Base-by-base conservation (phyloP, 2,329 filamentous ascomycete genomes). In the Trichoderma sp. region DNA sequence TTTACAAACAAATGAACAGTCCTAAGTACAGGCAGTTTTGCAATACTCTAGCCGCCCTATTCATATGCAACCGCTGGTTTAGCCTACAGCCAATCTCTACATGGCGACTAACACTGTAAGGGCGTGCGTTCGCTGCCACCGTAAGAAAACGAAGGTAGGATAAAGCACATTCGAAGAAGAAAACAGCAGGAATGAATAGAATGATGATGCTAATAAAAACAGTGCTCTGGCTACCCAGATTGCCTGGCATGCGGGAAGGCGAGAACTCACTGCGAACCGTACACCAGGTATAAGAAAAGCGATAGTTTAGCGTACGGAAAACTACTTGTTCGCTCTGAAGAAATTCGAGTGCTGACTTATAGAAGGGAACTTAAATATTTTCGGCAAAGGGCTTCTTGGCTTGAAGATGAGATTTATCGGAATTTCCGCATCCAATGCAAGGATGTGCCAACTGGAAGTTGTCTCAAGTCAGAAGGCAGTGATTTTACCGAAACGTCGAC, bases 111-210 rank as follows among this genome's bases (percentile, higher is more conserved):
- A 24, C 43, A 59, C 18, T 6, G 39, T 18, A 18, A 43, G 37
- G 5, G 56, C 56, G 10, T 59, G 56, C 24, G 56, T 59, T 43
- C 56, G 56, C 34, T 59, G 56, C 10, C 56, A 59, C 56, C 21
- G 56, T 13, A 59, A 59, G 43, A 59, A 59, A 37, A 59, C 39
- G 6, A 37, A 37, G 34, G 56, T 59, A 59, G 7, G 56, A 24
- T 13, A 43, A n/a, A 43, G 56, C 24, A 43, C 13, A 1, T 18
- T 18, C 7, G 24, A 8, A 16, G 1, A 26, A 28, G 8, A 11
- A 26, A 43, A 6, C 7, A 43, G 8, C 3, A 6, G 2, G 2
- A 2, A n/a, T n/a, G 1, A 43, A n/a, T n/a, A n/a, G 3, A 3
- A 43, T 18, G 14, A 43, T 4, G 0, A 8, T 8, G n/a, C 7